These are phyloP conservation scores for Picocystis salinarum DNA, from an alignment of 139 green algal genomes.

Conservation along the genomic window DNA sequence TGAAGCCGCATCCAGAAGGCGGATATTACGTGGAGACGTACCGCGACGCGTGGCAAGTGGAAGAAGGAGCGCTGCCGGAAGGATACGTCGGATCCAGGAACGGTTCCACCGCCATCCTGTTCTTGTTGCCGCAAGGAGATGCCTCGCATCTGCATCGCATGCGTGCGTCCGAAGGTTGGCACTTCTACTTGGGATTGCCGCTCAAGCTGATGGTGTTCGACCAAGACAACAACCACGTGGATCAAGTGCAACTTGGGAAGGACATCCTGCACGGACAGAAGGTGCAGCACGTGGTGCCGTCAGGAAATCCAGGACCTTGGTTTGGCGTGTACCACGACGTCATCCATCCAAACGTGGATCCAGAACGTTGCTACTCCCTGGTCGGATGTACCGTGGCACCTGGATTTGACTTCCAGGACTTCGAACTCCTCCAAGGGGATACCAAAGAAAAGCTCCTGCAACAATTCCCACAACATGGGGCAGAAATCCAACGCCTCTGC, in stretches of 20 bases:
- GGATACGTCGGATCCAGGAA: conserved; percentile 8
- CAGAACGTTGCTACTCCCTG: conserved; percentile 8
- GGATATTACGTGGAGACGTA: conserved; percentile 13
- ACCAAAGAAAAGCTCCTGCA: conserved; percentile 5
- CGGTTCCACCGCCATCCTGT: conserved; percentile 15
- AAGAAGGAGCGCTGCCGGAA: not conserved
- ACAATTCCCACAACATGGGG: conserved; percentile 7
- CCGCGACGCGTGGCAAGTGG: conserved; percentile 3
- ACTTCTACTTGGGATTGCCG: conserved; percentile 13
- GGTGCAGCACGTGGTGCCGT: conserved; percentile 8
- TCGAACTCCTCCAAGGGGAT: conserved; percentile 10
- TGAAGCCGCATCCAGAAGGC: conserved; percentile 11
- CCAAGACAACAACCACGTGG: conserved; percentile 7
- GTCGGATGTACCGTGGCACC: conserved; percentile 15
- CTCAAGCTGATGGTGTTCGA: conserved; percentile 3
- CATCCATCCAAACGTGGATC: conserved; percentile 1
- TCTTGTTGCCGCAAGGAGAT: conserved; percentile 10
- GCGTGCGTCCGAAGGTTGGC: conserved; percentile 11
- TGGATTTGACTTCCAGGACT: conserved; percentile 16
- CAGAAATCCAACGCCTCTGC: too few relatives aligned
- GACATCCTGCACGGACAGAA: conserved; percentile 6
- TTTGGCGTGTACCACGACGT: conserved; percentile 9
- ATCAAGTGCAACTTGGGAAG: conserved; percentile 8
- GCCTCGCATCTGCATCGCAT: conserved; percentile 14
- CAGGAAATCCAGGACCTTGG: conserved; percentile 8